Base-by-base conservation (phyloP, 805 yeast genomes). In the Metschnikowia reukaufii region DNA sequence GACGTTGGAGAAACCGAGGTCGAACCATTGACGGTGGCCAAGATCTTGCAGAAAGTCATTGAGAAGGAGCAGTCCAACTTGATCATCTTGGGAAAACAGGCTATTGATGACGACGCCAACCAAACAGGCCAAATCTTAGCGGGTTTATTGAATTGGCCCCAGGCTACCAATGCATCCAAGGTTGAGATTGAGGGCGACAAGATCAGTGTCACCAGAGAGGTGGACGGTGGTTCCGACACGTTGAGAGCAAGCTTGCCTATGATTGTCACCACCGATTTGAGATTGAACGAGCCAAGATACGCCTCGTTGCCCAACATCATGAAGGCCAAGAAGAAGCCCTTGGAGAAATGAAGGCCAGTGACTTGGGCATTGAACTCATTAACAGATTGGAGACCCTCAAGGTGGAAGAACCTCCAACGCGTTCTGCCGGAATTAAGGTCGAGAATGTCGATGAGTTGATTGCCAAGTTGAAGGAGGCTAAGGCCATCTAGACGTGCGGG, bases 121-220 rank as follows among this genome's bases (percentile, higher is more conserved):
- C 96, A 91, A 68, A 91, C 97, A 12, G 99, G 98, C 21, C 98
- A 91, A 68, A 89, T 94, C 83, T 78, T 94, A 45, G 98, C 97
- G 2, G 97, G 96, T 8, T 72, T 92, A 50, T 77, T 92, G 67
- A 81, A 83, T 61, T 92, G 98, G 98, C 95, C 97, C 16, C 97
- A 91, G 62, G 97, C 96, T 29, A 92, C 97, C 29, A 88, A 89
- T 62, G 97, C 97, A 6, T 85, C 94, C 39, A 86, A 88, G 64
- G 92, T 92, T 31, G 85, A 77, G 36, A 65, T 89, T 17, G 67
- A 72, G 33, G 78, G 75, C 16, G 82, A 77, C 42, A 72, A 73
- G 42, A 79, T 86, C 17, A 77, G 79, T 27, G 95, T 94, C 21
- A 86, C 92, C 37, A 79, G 97, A 62, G 99, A 94, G 72, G 82